Conservation (phyloP, 768 basidiomycete genomes). For the Boletus speciosus region DNA sequence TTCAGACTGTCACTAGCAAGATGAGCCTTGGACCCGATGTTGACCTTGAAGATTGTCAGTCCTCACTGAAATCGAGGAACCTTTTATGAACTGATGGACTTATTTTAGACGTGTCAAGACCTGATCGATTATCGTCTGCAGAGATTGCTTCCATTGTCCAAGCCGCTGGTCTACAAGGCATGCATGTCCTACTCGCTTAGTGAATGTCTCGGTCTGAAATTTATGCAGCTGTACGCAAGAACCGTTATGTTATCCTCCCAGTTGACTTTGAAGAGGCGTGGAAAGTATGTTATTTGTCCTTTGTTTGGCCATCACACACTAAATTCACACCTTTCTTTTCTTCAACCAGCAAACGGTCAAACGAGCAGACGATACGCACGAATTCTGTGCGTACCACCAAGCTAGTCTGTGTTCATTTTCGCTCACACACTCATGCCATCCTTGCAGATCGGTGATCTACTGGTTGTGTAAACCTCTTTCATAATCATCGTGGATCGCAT, state of each 20-base stretch:
- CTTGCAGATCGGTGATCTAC: constrained; percentile 38
- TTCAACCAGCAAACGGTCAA: constrained; percentile 88
- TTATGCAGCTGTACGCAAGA: constrained; percentile 81
- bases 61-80: background rate
- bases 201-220: constrained; percentile 1
- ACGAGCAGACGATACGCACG: constrained; percentile 91
- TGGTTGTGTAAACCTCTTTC: constrained; percentile 37
- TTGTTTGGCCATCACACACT: constrained; percentile 39
- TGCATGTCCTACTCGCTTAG: background rate
- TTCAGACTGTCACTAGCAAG: constrained; percentile 95
- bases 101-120: constrained; percentile 84
- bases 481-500: constrained; percentile 16
- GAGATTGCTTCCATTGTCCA: constrained; percentile 96
- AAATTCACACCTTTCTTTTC: constrained; percentile 32
- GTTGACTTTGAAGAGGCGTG: constrained; percentile 99
- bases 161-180: constrained; percentile 95
- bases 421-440: constrained; percentile 1
- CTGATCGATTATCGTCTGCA: constrained; percentile 92
- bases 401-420: background rate
- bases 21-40: constrained; percentile 99
- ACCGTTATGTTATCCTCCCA: constrained; percentile 95
- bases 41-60: constrained; percentile 95
- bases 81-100: constrained; percentile 14
- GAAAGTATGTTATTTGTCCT: constrained; percentile 79
- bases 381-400: constrained; percentile 74